These are phyloP conservation scores for Agarophyton chilense DNA, from an alignment of 23 red algal genomes.

Conservation along the genomic window DNA sequence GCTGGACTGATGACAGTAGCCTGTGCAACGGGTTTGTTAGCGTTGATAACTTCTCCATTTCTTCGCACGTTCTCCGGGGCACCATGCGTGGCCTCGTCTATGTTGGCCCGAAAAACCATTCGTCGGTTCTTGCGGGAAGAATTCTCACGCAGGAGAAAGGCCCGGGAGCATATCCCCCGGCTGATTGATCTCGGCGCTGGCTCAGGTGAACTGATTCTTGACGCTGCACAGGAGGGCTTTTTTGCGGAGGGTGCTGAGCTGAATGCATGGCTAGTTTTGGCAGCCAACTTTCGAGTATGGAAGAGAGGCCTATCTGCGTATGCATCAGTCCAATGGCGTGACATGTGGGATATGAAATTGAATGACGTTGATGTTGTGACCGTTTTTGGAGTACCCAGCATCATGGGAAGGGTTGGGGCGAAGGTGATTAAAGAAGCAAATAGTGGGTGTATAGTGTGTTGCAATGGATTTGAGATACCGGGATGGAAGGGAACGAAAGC, in stretches of 20 bases:
- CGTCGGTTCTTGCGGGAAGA: slow-evolving; percentile 21
- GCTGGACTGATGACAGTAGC: not conserved
- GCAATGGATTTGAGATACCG: slow-evolving; percentile 45
- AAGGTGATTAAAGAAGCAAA: slow-evolving; percentile 28
- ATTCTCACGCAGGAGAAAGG: not conserved
- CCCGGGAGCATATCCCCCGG: not conserved
- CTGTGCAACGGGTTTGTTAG: not conserved
- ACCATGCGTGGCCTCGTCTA: slow-evolving; percentile 60
- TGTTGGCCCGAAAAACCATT: slow-evolving; percentile 11
- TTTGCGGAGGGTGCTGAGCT: slow-evolving; percentile 46
- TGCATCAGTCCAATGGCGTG: slow-evolving; percentile 11
- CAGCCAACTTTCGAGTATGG: slow-evolving; percentile 12
- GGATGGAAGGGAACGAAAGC: slow-evolving; percentile 26
- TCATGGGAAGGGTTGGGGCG: slow-evolving; percentile 35
- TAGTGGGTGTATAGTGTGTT: slow-evolving; percentile 47
- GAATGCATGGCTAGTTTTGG: slow-evolving; percentile 50
- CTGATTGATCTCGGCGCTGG: slow-evolving; percentile 51
- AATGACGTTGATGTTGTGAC: slow-evolving; percentile 36
- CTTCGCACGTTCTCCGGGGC: slow-evolving; percentile 47
- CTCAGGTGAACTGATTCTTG: slow-evolving; percentile 51
- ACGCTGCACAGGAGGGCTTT: slow-evolving; percentile 37
- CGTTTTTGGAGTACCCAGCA: slow-evolving; percentile 59
- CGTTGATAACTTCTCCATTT: slow-evolving; percentile 38
- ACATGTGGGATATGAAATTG: slow-evolving; percentile 41
- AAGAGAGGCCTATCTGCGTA: not conserved